Conservation (phyloP, 345 rosid genomes). For the Gossypium australe region DNA sequence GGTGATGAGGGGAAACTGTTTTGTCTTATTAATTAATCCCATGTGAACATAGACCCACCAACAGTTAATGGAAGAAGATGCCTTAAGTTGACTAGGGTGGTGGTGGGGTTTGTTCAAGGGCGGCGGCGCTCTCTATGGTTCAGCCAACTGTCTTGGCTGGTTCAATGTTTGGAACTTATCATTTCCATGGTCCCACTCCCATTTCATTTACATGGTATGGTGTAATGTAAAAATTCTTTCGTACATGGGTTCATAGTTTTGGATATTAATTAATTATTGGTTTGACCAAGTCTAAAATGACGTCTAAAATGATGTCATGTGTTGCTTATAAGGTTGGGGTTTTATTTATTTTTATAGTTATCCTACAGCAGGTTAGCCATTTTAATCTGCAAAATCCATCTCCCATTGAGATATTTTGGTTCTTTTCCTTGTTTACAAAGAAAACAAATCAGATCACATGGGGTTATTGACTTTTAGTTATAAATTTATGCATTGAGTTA, state of each 20-base stretch:
- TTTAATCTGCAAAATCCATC: background rate
- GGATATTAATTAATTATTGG: background rate
- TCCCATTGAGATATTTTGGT: background rate
- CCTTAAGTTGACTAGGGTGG: slow-evolving; percentile 13
- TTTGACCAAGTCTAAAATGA: background rate
- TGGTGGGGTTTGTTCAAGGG: slow-evolving; percentile 19
- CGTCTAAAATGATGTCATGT: background rate
- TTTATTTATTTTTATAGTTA: background rate
- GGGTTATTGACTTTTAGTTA: slow-evolving; percentile 5
- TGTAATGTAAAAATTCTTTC: too few relatives aligned
- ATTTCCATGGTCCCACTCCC: slow-evolving; percentile 13
- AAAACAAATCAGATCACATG: slow-evolving; percentile 7
- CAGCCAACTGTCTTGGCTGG: slow-evolving; percentile 1
- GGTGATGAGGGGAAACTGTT: background rate
- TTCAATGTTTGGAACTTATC: slow-evolving; percentile 31
- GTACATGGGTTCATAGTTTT: too few relatives aligned
- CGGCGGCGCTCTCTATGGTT: slow-evolving; percentile 13
- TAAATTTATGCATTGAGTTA: background rate
- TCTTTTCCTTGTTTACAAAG: background rate
- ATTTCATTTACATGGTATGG: background rate
- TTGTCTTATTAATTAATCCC: slow-evolving; percentile 16
- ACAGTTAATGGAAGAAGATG: background rate
- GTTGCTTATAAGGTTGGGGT: background rate
- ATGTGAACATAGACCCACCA: slow-evolving; percentile 18
- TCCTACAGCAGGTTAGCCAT: background rate